Evolutionary conservation across 768 basidiomycete species (phyloP), one percentile per base, ranked within the genome.

Genomic region (Boletus tylopilopsis): DNA sequence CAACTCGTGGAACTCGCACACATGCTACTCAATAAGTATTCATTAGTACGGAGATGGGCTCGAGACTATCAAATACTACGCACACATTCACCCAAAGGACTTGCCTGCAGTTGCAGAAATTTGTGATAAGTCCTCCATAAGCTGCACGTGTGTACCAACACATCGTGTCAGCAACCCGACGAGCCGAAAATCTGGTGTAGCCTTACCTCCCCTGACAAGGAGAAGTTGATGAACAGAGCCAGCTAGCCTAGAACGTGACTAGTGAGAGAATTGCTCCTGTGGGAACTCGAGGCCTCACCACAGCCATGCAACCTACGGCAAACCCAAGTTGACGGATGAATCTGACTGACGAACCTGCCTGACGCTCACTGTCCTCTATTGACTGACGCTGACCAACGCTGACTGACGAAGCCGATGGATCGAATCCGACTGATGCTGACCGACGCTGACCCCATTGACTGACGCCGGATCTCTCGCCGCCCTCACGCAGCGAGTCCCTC

Each of bases 281-380:
- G 38, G 40, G 27, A 42, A 2, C 11, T 33, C 15, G 36, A 16
- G 10, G 11, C 46, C 18, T n/a, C 9, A 61, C 58, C 58, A 59
- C 13, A 59, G 35, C 59, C 54, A 59, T 38, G 23, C 13, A 24
- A 59, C 59, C 58, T 59, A 34, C n/a, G 22, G n/a, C n/a, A n/a
- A n/a, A n/a, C n/a, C n/a, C n/a, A n/a, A n/a, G n/a, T n/a, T n/a
- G n/a, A n/a, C n/a, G n/a, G n/a, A n/a, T n/a, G n/a, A n/a, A n/a
- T n/a, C n/a, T n/a, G n/a, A n/a, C n/a, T n/a, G n/a, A n/a, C n/a
- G n/a, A n/a, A n/a, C n/a, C n/a, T n/a, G n/a, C n/a, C n/a, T n/a
- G n/a, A n/a, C n/a, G n/a, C n/a, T n/a, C n/a, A n/a, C n/a, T n/a
- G n/a, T n/a, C n/a, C n/a, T n/a, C n/a, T n/a, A n/a, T n/a, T n/a